Evolutionary conservation across 2,329 filamentous ascomycete species (phyloP), one percentile per base, ranked within the genome.

Genomic region (Xylaria sp.): DNA sequence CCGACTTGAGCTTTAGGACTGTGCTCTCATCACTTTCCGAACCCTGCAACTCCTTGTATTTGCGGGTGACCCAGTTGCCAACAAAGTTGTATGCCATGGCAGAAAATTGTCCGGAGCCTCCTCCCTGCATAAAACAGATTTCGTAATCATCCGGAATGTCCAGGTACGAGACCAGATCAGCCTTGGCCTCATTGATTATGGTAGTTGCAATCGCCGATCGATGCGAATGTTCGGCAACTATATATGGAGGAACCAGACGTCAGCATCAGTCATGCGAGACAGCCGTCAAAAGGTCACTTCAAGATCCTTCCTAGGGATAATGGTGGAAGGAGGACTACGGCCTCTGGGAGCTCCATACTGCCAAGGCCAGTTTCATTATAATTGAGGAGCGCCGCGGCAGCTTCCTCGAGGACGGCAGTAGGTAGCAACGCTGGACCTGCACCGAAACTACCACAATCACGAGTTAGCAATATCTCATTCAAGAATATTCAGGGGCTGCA

Each of bases 341-440:
- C 33, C 7, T 36, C 33, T 36, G 9, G 9, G 33, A 36, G 33
- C 33, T 36, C 33, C 33, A 36, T 36, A 36, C 33, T 86, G 62
- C 94, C 94, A 61, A 97, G 86, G 67, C 95, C 95, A 42, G 89
- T 92, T 78, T 87, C 85, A 60, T 95, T 84, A 84, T 89, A 97
- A 84, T 97, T 92, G 71, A 97, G 81, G 3, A 97, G 89, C 1
- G 92, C 92, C 77, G 88, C 80, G 4, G 93, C 89, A 59, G 93
- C 94, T 53, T 85, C 86, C 80, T 96, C 89, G 63, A 97, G 87
- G 40, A 97, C 92, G 3, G 87, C 83, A 20, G 93, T 97, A 42
- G 94, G 94, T 26, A 97, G 86, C 42, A 89, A 84, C 23, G 94
- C 94, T 59, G 95, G 94, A 72, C 95, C 95, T 65, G 94, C 94